Evolutionary conservation across 164 flowering plant genomes (phyloP).

Genomic region (Tetrastigma voinierianum): DNA sequence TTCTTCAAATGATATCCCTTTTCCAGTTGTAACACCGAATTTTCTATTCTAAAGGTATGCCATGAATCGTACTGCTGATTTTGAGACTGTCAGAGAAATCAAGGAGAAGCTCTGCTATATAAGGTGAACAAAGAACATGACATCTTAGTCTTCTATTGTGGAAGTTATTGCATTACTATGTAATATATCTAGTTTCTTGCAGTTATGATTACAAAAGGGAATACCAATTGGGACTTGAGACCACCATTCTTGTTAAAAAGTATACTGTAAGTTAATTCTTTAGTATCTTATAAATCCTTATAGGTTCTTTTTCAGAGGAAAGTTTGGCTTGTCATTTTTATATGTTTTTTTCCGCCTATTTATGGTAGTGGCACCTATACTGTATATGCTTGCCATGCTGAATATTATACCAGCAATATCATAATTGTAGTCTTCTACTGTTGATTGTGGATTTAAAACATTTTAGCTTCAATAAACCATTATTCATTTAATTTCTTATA

Average conservation of each 20-base stretch:
- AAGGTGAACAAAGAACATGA: conserved; percentile 44
- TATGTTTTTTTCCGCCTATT: not conserved
- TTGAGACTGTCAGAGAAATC: conserved; percentile 92
- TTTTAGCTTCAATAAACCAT: not conserved
- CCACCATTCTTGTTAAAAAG: conserved; percentile 96
- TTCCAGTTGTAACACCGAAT: conserved; percentile 6
- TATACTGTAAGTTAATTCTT: conserved; percentile 76
- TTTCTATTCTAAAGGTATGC: conserved; percentile 70
- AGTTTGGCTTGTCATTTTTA: not conserved
- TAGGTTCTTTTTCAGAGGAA: not conserved
- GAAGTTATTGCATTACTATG: not conserved
- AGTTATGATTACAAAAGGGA: conserved; percentile 97
- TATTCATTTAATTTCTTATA: not conserved
- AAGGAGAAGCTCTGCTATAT: conserved; percentile 98
- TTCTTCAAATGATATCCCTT: conserved; percentile 6
- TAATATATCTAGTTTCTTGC: conserved; percentile 20
- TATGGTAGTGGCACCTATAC: not conserved
- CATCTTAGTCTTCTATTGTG: conserved; percentile 1
- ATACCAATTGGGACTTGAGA: conserved; percentile 92
- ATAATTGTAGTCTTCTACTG: too few species aligned
- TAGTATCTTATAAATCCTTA: conserved; percentile 1
- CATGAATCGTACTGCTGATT: conserved; percentile 85
- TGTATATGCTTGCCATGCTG: not conserved
- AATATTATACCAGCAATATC: conserved; percentile 1
- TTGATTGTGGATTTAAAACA: too few species aligned